Evolutionary conservation across 192 early-diverging fungal genomes (phyloP), one percentile per base, ranked within the genome.

Genomic region (Umbelopsis sp.): DNA sequence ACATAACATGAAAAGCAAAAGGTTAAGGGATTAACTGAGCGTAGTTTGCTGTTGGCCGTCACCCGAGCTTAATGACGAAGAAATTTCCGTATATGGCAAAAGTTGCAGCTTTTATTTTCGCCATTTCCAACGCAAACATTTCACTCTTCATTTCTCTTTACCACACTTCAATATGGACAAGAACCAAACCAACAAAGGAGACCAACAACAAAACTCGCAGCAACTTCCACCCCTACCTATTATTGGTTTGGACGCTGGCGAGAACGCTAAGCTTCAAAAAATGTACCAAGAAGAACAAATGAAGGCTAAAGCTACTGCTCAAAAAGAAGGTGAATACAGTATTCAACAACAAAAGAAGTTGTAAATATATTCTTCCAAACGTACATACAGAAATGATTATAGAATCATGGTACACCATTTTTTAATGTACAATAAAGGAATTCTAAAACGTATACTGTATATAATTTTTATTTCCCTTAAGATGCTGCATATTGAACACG

Each of bases 61-160:
- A 12, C 22, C 56, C 26, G 31, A 29, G 29, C 14, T 5, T 14
- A 4, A 62, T 62, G 56, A 62, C 56, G 56, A 62, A 1, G 38
- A 6, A 11, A 41, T 41, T 41, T 6, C 38, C 38, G 7, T 41
- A 41, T 41, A 11, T 38, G 8, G 36, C 36, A 38, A 3, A 8
- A 3, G 36, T 38, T 5, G 36, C 36, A 41, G 38, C 8, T 6
- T 41, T 41, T 11, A 45, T 45, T 45, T 70, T 74, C 74, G 70
- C 72, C 72, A 74, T 65, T 34, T 29, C 72, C 72, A 68, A 62
- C 68, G 50, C 70, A 7, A 34, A 70, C 29, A n/a, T 70, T 73
- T 25, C 66, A 59, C 29, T 69, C 69, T 49, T 72, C 76, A 24
- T 53, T 4, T 20, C 56, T 31, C 17, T 62, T 20, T 62, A n/a